Evolutionary conservation across 345 rosid genomes (phyloP).

Genomic region (Syzygium grande): DNA sequence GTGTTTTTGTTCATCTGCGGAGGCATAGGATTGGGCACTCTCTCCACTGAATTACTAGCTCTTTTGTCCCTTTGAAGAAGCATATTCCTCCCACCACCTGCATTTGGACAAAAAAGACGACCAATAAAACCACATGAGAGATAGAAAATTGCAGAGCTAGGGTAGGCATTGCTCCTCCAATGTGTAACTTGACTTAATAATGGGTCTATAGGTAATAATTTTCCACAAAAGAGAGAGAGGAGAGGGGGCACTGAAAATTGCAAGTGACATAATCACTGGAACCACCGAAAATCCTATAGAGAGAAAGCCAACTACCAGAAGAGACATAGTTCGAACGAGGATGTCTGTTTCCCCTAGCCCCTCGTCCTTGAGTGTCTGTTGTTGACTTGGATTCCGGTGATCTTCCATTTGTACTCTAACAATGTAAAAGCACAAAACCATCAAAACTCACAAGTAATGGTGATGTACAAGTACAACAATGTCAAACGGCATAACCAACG

Average conservation of each 20-base stretch:
- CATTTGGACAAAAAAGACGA: conserved; percentile 14
- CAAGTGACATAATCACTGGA: background rate
- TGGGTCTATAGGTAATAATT: background rate
- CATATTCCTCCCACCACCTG: conserved; percentile 39
- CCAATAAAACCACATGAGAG: background rate
- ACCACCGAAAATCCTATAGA: background rate
- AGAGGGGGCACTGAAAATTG: background rate
- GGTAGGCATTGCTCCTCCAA: background rate
- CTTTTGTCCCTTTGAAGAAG: conserved; percentile 54
- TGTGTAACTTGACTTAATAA: background rate
- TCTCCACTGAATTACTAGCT: conserved; percentile 18
- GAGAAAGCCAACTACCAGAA: conserved; percentile 23
- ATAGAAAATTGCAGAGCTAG: background rate
- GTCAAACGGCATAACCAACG: background rate
- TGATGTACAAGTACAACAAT: background rate
- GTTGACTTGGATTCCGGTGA: conserved; percentile 6
- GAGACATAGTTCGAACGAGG: conserved; percentile 22
- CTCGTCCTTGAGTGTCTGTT: conserved; percentile 26
- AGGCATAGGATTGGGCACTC: conserved; percentile 18
- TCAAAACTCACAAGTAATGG: background rate
- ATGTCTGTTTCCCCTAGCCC: conserved; percentile 35
- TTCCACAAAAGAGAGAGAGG: background rate
- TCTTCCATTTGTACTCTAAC: conserved; percentile 17
- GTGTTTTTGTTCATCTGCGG: conserved; percentile 28
- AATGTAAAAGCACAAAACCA: conserved; percentile 9